These are phyloP conservation scores for Auricularia cornea DNA, from an alignment of 768 basidiomycete species.

Conservation along the genomic window DNA sequence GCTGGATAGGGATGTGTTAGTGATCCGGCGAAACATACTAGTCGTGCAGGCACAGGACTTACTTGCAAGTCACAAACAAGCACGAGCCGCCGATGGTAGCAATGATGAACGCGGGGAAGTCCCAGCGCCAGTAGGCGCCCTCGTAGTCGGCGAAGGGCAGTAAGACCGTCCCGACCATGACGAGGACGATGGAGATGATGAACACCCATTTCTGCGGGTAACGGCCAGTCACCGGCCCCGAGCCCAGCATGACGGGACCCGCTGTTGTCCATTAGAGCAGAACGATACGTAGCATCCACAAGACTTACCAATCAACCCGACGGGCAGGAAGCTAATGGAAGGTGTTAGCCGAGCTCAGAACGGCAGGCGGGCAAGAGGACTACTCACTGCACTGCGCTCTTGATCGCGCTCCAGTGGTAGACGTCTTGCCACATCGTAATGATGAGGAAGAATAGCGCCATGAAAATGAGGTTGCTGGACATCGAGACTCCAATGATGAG, in stretches of 20 bases:
- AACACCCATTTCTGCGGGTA: slow-evolving; percentile 35
- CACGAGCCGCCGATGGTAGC: slow-evolving; percentile 40
- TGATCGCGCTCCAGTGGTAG: slow-evolving; percentile 6
- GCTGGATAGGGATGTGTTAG: not conserved
- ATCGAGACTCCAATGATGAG: slow-evolving; percentile 2
- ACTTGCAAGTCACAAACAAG: slow-evolving; percentile 42
- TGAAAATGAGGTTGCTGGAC: slow-evolving; percentile 4
- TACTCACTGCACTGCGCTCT: slow-evolving; percentile 6
- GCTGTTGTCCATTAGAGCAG: not conserved
- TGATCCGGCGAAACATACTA: not conserved
- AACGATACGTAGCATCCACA: not conserved
- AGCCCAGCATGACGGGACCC: not conserved
- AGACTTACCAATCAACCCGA: not conserved
- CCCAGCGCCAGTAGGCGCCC: slow-evolving; percentile 37
- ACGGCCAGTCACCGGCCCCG: not conserved
- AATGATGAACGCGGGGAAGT: slow-evolving; percentile 43
- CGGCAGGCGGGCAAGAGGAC: not conserved
- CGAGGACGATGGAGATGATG: slow-evolving; percentile 31
- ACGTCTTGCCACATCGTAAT: slow-evolving; percentile 6
- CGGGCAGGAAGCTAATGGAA: not conserved
- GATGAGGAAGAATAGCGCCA: slow-evolving; percentile 6
- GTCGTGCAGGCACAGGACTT: slow-evolving; percentile 13
- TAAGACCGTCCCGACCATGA: slow-evolving; percentile 32
- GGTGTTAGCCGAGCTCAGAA: not conserved
- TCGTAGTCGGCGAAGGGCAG: slow-evolving; percentile 34